Evolutionary conservation across 2,329 filamentous ascomycete species (phyloP), one percentile per base, ranked within the genome.

Genomic region (Knoxdaviesia capensis): DNA sequence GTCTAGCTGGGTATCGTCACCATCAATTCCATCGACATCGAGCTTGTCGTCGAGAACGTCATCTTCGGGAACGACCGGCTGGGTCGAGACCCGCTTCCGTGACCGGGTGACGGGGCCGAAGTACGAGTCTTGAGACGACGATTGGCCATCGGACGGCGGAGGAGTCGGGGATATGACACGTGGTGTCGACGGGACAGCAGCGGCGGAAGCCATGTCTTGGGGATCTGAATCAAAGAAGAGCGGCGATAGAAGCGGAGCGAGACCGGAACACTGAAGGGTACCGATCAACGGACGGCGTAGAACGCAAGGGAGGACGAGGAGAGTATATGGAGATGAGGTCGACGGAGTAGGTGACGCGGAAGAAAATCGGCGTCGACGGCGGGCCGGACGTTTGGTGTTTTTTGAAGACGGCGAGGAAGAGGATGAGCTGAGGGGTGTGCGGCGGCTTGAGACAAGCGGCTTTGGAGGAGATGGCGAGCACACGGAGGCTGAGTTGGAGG

Each of bases 161-260:
- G 87, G 86, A 43, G 85, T 90, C 36, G 87, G 86, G 8, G 85
- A 92, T 51, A 90, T 92, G 50, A 94, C 82, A 54, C 85, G 79
- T 53, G 86, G 86, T 44, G 80, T 90, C 44, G 71, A 71, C 44
- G 87, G 86, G 44, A 90, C 65, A 50, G 66, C 63, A 48, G 58
- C 58, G 20, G 20, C 20, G 3, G 20, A 20, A 20, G 20, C 20
- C 46, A 71, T 64, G 41, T 60, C 57, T 44, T 62, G 65, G 46
- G 64, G 55, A 43, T 71, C 66, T 63, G 77, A 74, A 53, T 56
- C 53, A 56, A 60, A 62, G 6, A 62, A 59, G 46, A 80, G 80
- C 35, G 71, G 69, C 39, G 76, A 75, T 2, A 82, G 67, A 36
- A 65, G 62, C 44, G 75, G 64, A 39, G 61, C 59, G 49, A 20